Evolutionary conservation across 2,329 filamentous ascomycete genomes (phyloP).

Genomic region (Incumbomyces delicatus): DNA sequence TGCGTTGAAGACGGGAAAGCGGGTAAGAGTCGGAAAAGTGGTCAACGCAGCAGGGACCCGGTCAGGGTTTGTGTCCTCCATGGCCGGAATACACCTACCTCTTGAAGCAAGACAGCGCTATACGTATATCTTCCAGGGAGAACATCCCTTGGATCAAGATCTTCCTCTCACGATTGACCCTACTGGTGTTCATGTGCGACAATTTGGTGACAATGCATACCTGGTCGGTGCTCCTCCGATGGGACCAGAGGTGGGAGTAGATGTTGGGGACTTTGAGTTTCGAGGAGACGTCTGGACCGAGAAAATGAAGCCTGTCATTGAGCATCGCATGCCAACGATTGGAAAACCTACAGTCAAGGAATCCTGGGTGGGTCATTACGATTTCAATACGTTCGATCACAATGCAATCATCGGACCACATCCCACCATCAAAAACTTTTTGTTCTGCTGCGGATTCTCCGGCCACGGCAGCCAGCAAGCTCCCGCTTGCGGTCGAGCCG

Average conservation of each 20-base stretch:
- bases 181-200: slow-evolving; percentile 13
- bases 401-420: slow-evolving; percentile 15
- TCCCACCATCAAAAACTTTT: slow-evolving; percentile 8
- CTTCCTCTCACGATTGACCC: slow-evolving; percentile 16
- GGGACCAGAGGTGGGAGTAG: slow-evolving; percentile 13
- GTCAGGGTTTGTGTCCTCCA: not conserved
- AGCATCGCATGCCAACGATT: slow-evolving; percentile 12
- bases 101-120: slow-evolving; percentile 16
- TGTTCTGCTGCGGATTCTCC: slow-evolving; percentile 13
- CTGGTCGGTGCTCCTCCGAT: slow-evolving; percentile 16
- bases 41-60: not conserved
- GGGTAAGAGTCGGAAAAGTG: not conserved
- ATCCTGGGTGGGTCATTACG: slow-evolving; percentile 17
- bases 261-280: slow-evolving; percentile 15
- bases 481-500: slow-evolving; percentile 13
- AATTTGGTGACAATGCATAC: slow-evolving; percentile 11
- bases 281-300: slow-evolving; percentile 12
- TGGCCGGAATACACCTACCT: slow-evolving; percentile 3
- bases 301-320: slow-evolving; percentile 14
- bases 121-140: slow-evolving; percentile 14
- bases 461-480: slow-evolving; percentile 12
- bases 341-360: slow-evolving; percentile 9
- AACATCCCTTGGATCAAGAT: slow-evolving; percentile 12
- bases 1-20: not conserved
- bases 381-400: slow-evolving; percentile 18